Evolutionary conservation across 2,329 filamentous ascomycete genomes (phyloP), one percentile per base, ranked within the genome.

Genomic region (Arthrinium phaeospermum): DNA sequence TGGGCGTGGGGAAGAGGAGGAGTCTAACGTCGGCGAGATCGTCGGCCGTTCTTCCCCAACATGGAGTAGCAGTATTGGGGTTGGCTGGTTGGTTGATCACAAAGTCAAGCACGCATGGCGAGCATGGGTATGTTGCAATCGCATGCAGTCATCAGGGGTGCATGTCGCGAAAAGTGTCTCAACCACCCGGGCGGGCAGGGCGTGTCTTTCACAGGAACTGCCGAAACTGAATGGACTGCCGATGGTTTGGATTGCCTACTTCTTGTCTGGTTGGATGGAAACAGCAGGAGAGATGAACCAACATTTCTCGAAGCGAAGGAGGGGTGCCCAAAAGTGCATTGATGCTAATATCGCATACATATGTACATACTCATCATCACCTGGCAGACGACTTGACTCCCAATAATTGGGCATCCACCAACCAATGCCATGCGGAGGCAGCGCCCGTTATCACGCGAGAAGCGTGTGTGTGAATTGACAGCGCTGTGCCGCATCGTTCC

Each of bases 11-110:
- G 53, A 22, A 37, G 27, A 19, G 27, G n/a, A n/a, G 46, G 27
- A 61, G 53, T 34, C 53, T 34, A 61, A 61, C 16, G 53, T 61
- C 53, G 53, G 53, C 19, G 53, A 61, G 53, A 61, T 61, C 53
- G 53, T 37, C 53, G 53, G 53, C 53, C 53, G 16, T 61, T 61
- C 53, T 61, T 61, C 53, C 53, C 53, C 53, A 64, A 41, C 19
- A 41, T 24, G 22, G 46, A 49, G 57, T 41, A 41, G 57, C 30
- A 61, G 53, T 61, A 64, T 64, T 64, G 57, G 53, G 53, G 16
- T 61, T 30, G 57, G 34, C 41, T 13, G 57, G 30, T 24, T 41
- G 57, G 57, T 64, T 64, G 30, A 37, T 64, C 34, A 27, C n/a
- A 10, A 27, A n/a, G n/a, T 64, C 57, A 24, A n/a, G 34, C 10